Evolutionary conservation across 495 filamentous ascomycete species (phyloP).

Genomic region (Penicillium bovifimosum): DNA sequence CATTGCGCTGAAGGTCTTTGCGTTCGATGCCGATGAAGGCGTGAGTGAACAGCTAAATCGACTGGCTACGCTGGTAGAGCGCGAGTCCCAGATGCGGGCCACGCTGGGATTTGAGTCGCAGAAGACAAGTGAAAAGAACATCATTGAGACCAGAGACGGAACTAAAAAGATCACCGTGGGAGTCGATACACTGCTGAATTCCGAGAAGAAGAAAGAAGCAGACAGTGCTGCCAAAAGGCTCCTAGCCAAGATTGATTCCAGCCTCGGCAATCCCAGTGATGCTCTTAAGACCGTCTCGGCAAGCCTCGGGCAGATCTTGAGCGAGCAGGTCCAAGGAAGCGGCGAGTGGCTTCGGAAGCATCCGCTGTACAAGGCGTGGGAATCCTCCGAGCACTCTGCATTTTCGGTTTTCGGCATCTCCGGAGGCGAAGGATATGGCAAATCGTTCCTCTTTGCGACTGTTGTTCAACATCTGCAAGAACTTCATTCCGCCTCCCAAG

Average conservation of each 20-base stretch:
- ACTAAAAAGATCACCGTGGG: conserved; percentile 10
- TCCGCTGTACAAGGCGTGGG: conserved; percentile 5
- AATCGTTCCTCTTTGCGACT: conserved; percentile 16
- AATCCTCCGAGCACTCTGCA: neutral
- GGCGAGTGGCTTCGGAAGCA: conserved; percentile 14
- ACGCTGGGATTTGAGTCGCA: conserved; percentile 20
- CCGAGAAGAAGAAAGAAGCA: conserved; percentile 15
- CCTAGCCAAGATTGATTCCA: conserved; percentile 8
- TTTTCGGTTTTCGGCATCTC: conserved; percentile 11
- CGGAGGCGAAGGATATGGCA: conserved; percentile 17
- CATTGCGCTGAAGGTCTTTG: conserved; percentile 25
- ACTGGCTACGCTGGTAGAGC: conserved; percentile 16
- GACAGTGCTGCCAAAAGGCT: conserved; percentile 3
- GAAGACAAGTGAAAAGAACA: conserved; percentile 9
- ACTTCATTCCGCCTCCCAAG: neutral
- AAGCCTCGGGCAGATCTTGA: conserved; percentile 1
- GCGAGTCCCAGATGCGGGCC: conserved; percentile 20
- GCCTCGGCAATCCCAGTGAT: conserved; percentile 12
- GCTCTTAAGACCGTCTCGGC: conserved; percentile 1
- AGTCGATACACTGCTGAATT: conserved; percentile 12
- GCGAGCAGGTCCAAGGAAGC: conserved; percentile 9
- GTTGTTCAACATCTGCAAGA: conserved; percentile 9
- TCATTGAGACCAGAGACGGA: conserved; percentile 12
- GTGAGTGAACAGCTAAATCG: conserved; percentile 17
- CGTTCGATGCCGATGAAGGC: conserved; percentile 22